Evolutionary conservation across 2,329 filamentous ascomycete genomes (phyloP).

Genomic region (Beauveria sp.): DNA sequence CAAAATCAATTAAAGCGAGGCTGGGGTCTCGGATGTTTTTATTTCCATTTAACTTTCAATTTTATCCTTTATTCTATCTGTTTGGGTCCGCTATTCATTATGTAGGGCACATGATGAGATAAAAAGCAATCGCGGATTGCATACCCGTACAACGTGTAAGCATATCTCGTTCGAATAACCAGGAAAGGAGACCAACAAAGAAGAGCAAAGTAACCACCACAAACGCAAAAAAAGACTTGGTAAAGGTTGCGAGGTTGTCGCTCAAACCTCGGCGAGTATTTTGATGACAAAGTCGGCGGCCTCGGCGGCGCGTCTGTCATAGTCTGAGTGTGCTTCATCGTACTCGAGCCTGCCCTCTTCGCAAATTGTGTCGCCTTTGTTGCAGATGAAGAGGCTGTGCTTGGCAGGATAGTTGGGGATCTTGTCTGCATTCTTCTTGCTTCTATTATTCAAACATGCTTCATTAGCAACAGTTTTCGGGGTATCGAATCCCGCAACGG

Average conservation of each 20-base stretch:
- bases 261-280: neutral
- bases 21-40: neutral
- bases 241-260: too few species aligned
- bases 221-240: too few species aligned
- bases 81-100: neutral
- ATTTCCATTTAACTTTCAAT: neutral
- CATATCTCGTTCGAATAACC: too few species aligned
- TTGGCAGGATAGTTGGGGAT: constrained; percentile 27
- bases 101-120: too few species aligned
- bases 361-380: constrained; percentile 31
- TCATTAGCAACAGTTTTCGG: neutral
- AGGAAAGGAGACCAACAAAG: too few species aligned
- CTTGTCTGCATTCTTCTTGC: constrained; percentile 25
- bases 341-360: constrained; percentile 24
- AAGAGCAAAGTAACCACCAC: too few species aligned
- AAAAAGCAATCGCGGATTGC: too few species aligned
- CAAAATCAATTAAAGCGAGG: constrained; percentile 3
- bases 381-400: constrained; percentile 34
- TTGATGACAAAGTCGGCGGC: constrained; percentile 2
- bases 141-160: too few species aligned
- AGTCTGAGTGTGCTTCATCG: constrained; percentile 28
- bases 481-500: too few species aligned
- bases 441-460: neutral
- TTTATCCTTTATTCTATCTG: neutral
- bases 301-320: constrained; percentile 22